Evolutionary conservation across 2,329 filamentous ascomycete species (phyloP).

Genomic region (Fusarium sp.): DNA sequence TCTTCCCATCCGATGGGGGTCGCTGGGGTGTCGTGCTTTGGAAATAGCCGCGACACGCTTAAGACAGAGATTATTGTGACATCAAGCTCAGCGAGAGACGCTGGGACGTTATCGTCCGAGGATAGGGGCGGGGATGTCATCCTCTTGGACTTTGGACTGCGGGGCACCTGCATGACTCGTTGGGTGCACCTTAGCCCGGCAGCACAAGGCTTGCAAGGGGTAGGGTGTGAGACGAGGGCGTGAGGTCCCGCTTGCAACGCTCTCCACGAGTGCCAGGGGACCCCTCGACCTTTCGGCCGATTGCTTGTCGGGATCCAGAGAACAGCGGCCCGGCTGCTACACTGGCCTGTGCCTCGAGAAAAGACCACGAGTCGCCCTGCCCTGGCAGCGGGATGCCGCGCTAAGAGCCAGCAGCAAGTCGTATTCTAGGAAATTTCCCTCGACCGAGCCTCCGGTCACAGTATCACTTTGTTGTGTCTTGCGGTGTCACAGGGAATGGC

Average conservation of each 20-base stretch:
- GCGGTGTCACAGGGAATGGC: background rate
- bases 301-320: conserved; percentile 29
- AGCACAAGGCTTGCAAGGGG: conserved; percentile 22
- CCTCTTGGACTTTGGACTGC: conserved; percentile 7
- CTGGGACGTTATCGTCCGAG: conserved; percentile 20
- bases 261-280: conserved; percentile 25
- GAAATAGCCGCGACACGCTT: conserved; percentile 14
- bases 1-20: background rate
- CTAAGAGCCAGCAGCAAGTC: conserved; percentile 23
- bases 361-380: background rate
- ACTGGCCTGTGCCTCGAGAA: background rate
- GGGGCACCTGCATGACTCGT: conserved; percentile 38
- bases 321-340: conserved; percentile 10
- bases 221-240: conserved; percentile 20
- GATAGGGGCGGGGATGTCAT: conserved; percentile 19
- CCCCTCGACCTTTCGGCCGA: conserved; percentile 34
- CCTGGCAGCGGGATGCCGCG: conserved; percentile 12
- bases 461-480: background rate
- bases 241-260: conserved; percentile 17
- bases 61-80: background rate
- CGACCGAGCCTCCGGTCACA: background rate
- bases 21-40: background rate
- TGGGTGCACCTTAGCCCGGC: conserved; percentile 3
- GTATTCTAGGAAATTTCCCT: conserved; percentile 6
- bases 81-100: conserved; percentile 1